Conservation (phyloP, 495 filamentous ascomycete species). For the Lasiosphaeria hispida region DNA sequence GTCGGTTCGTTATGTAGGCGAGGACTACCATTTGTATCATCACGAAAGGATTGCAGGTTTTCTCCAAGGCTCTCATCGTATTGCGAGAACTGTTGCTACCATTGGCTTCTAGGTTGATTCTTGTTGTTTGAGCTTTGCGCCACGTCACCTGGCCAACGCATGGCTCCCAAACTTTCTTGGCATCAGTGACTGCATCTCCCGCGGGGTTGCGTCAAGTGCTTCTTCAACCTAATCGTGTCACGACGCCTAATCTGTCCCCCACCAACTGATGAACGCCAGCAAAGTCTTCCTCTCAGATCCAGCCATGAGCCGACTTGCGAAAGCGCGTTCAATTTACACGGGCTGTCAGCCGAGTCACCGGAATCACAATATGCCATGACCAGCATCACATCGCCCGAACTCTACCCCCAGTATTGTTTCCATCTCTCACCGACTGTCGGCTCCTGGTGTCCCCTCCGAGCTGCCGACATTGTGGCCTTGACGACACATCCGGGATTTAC, state of each 20-base stretch:
- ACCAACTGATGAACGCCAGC: too few relatives aligned
- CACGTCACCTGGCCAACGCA: constrained; percentile 2
- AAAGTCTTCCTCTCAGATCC: too few relatives aligned
- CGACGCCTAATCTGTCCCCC: too few relatives aligned
- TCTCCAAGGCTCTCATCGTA: not conserved
- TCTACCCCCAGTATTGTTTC: constrained; percentile 87
- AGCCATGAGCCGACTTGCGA: too few relatives aligned
- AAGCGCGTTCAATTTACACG: too few relatives aligned
- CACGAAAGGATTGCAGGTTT: too few relatives aligned
- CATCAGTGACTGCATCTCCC: not conserved
- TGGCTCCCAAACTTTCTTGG: not conserved
- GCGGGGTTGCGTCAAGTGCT: not conserved
- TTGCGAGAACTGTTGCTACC: not conserved
- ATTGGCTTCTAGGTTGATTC: not conserved
- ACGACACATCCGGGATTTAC: constrained; percentile 59
- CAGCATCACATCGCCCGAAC: constrained; percentile 30
- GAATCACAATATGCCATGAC: constrained; percentile 51
- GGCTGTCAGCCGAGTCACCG: not conserved
- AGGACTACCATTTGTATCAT: too few relatives aligned
- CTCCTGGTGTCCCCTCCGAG: constrained; percentile 77
- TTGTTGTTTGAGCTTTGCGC: not conserved
- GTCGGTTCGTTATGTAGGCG: too few relatives aligned
- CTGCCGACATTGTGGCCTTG: constrained; percentile 64
- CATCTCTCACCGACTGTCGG: constrained; percentile 76
- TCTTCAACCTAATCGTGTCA: not conserved